Evolutionary conservation across 1,284 basidiomycete species (phyloP), one percentile per base, ranked within the genome.

Genomic region (Pisolithus thermaeus): DNA sequence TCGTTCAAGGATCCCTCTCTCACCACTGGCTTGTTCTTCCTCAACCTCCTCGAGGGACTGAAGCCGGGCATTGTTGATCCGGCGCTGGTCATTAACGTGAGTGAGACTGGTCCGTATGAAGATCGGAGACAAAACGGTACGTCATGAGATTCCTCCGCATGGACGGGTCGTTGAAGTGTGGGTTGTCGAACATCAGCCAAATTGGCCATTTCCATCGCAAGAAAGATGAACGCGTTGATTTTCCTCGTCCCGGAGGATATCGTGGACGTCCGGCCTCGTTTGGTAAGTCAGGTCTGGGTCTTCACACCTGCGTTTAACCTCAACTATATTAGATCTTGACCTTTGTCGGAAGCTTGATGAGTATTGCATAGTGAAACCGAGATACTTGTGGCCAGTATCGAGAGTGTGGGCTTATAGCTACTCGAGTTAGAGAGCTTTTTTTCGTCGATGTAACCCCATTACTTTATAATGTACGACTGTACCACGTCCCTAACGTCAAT

Each of bases 231-330:
- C 51, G 92, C 93, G 4, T 73, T 98, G 62, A 98, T 99, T 64
- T 98, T 98, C 80, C 75, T 99, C 55, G 97, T 99, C 0, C 94
- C 96, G 1, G 97, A 99, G 70, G 95, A 94, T 71, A 92, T 94
- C 61, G 90, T 94, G 36, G 92, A 94, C 66, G 79, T 94, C 54
- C 82, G 92, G 49, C 81, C 90, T 32, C 82, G 89, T 57, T 75
- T 94, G 67, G 91, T 93, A 63, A 52, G 82, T 76, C 41, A 16
- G 20, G 7, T 7, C 18, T 28, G 7, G 14, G 12, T 43, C 23
- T 1, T 16, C 18, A 16, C 28, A n/a, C 27, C 14, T 14, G 32
- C 28, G 36, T 6, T 16, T 22, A 8, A 32, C 14, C 4, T 53
- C 47, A 46, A 1, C 49, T 39, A 23, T 42, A 38, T 3, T 57